Conservation (phyloP, 2,329 filamentous ascomycete genomes). For the Lanzia echinophila region DNA sequence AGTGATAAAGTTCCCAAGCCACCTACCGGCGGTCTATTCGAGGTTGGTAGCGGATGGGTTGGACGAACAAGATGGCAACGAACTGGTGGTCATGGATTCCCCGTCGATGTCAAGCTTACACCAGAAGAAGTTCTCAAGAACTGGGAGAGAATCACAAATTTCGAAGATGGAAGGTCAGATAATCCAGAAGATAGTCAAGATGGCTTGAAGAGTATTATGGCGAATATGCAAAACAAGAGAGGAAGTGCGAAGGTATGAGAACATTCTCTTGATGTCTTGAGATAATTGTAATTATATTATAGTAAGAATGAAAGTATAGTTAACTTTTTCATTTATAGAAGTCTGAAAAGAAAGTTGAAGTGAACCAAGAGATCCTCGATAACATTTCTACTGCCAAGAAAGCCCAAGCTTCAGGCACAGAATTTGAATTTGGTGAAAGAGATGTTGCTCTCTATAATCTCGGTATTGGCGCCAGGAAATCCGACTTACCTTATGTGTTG, state of each 20-base stretch:
- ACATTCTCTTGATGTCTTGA: constrained; percentile 8
- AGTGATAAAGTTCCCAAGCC: constrained; percentile 82
- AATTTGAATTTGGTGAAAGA: constrained; percentile 77
- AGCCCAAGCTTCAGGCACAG: constrained; percentile 62
- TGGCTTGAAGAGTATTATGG: constrained; percentile 69
- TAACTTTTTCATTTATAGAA: constrained; percentile 24
- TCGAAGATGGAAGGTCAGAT: constrained; percentile 81
- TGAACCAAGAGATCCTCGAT: constrained; percentile 59
- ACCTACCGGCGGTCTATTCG: constrained; percentile 82
- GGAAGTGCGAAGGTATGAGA: constrained; percentile 51
- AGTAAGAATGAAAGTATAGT: constrained; percentile 23
- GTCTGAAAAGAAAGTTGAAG: constrained; percentile 28
- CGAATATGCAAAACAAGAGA: constrained; percentile 76
- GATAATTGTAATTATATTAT: constrained; percentile 17
- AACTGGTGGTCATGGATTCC: constrained; percentile 83
- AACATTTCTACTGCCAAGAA: constrained; percentile 73
- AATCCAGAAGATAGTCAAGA: constrained; percentile 75
- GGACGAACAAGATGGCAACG: constrained; percentile 93
- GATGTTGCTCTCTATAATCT: constrained; percentile 95
- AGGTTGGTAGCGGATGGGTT: constrained; percentile 92
- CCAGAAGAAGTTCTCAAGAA: constrained; percentile 75
- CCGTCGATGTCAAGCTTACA: constrained; percentile 72
- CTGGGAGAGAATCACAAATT: constrained; percentile 76
- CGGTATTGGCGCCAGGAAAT: constrained; percentile 84
- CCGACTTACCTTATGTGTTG: constrained; percentile 80